phyloP scores from a whole-genome alignment of 495 filamentous ascomycete genomes.

The Penicillium malachiteum region DNA sequence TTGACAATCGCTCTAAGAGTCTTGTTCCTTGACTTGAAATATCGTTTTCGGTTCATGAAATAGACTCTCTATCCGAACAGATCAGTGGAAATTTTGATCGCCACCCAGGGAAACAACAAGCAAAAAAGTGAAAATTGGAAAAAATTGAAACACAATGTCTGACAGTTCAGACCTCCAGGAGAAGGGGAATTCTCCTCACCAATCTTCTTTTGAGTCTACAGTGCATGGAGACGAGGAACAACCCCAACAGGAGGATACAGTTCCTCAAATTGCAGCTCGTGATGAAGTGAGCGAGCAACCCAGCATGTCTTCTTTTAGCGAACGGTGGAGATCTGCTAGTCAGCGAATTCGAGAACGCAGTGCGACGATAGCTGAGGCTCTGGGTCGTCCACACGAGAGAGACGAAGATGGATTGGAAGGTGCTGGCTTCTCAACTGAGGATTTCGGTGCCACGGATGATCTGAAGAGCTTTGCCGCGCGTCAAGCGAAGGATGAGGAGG shows the following conservation, averaged over 20 bases:
- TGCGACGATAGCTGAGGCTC: conserved; percentile 20
- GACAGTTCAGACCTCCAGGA: conserved; percentile 18
- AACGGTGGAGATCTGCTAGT: conserved; percentile 26
- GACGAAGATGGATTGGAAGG: conserved; percentile 28
- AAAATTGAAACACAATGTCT: background rate
- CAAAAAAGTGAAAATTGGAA: too few species aligned
- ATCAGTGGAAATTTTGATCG: background rate
- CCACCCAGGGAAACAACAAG: background rate
- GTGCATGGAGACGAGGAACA: conserved; percentile 8
- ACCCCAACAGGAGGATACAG: background rate
- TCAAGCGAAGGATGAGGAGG: conserved; percentile 19
- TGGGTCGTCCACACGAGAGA: conserved; percentile 28
- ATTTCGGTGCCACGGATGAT: conserved; percentile 32
- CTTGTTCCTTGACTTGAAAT: background rate
- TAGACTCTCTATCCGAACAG: too few species aligned
- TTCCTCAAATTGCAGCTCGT: background rate
- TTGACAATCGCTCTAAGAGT: background rate
- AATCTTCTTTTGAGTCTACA: conserved; percentile 9
- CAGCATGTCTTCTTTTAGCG: conserved; percentile 4
- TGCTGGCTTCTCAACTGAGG: conserved; percentile 22
- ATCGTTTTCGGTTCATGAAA: background rate
- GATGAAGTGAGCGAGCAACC: conserved; percentile 15
- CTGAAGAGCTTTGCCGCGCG: conserved; percentile 20
- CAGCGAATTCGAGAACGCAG: conserved; percentile 20
- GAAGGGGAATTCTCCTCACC: conserved; percentile 9